Evolutionary conservation across 192 early-diverging fungal species (phyloP).

Genomic region (Entrophospora sp.): DNA sequence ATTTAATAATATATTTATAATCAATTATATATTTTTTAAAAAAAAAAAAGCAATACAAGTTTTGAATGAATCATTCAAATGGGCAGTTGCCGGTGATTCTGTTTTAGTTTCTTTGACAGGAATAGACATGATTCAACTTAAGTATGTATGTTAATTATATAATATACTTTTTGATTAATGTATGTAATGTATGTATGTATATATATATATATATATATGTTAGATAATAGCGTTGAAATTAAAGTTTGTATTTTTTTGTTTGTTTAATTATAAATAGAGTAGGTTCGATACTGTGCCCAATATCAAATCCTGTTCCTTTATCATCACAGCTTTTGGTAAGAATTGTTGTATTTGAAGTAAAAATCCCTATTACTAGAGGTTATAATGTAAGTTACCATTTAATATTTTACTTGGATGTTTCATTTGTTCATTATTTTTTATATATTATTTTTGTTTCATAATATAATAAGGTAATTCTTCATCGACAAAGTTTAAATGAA

Average conservation of each 20-base stretch:
- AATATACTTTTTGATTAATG: not conserved
- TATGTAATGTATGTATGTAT: too few relatives aligned
- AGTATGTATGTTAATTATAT: slow-evolving; percentile 28
- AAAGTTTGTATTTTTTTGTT: not conserved
- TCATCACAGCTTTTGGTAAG: slow-evolving; percentile 71
- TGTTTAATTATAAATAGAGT: slow-evolving; percentile 31
- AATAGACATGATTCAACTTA: slow-evolving; percentile 65
- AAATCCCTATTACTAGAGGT: slow-evolving; percentile 87
- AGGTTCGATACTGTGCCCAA: slow-evolving; percentile 78
- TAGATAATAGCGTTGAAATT: too few relatives aligned
- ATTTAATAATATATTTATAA: not conserved
- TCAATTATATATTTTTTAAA: not conserved
- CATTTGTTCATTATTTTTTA: not conserved
- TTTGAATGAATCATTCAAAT: slow-evolving; percentile 59
- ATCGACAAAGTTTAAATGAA: slow-evolving; percentile 77
- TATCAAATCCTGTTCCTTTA: slow-evolving; percentile 60
- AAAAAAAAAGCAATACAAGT: slow-evolving; percentile 76
- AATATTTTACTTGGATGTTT: not conserved
- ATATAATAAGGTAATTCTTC: slow-evolving; percentile 58
- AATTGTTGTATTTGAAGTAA: slow-evolving; percentile 91
- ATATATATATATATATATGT: too few relatives aligned
- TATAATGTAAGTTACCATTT: slow-evolving; percentile 54
- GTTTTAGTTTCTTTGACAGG: slow-evolving; percentile 66
- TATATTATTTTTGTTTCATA: not conserved
- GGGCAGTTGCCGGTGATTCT: slow-evolving; percentile 93